These are phyloP conservation scores for Irpex lacteus DNA, from an alignment of 1,284 basidiomycete species.

Conservation along the genomic window DNA sequence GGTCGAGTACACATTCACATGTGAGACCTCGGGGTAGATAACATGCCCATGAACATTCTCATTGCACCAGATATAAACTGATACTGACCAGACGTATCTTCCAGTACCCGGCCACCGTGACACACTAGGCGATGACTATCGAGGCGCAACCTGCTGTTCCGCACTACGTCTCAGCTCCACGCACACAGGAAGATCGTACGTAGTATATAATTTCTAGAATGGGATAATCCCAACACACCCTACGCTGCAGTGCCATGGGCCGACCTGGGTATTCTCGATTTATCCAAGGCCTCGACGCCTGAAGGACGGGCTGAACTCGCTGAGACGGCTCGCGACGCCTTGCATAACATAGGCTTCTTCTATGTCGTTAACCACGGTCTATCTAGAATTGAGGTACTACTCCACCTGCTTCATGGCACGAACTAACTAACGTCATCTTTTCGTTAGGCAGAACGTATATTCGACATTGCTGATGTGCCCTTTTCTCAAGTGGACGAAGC, in stretches of 20 bases:
- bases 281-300: slow-evolving; percentile 47
- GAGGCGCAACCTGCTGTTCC: slow-evolving; percentile 19
- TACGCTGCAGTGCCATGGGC: slow-evolving; percentile 57
- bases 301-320: slow-evolving; percentile 40
- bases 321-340: slow-evolving; percentile 51
- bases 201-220: no score
- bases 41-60: no score
- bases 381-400: slow-evolving; percentile 36
- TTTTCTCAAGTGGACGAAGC: slow-evolving; percentile 48
- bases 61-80: neutral
- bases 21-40: no score
- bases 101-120: neutral
- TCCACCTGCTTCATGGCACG: slow-evolving; percentile 12
- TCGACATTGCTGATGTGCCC: slow-evolving; percentile 62
- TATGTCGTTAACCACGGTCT: slow-evolving; percentile 52
- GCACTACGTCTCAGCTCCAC: slow-evolving; percentile 35
- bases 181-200: slow-evolving; percentile 33
- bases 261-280: slow-evolving; percentile 63
- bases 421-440: neutral
- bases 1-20: no score
- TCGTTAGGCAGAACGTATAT: slow-evolving; percentile 43
- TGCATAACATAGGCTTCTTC: slow-evolving; percentile 36
- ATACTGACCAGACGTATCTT: neutral
- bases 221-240: no score
- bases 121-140: neutral